A percentile compares a stretch with the other conserved stretches of the same genome.
Evolutionary conservation across 2,329 filamentous ascomycete genomes (phyloP).

Genomic region (Colletotrichum sp.): DNA sequence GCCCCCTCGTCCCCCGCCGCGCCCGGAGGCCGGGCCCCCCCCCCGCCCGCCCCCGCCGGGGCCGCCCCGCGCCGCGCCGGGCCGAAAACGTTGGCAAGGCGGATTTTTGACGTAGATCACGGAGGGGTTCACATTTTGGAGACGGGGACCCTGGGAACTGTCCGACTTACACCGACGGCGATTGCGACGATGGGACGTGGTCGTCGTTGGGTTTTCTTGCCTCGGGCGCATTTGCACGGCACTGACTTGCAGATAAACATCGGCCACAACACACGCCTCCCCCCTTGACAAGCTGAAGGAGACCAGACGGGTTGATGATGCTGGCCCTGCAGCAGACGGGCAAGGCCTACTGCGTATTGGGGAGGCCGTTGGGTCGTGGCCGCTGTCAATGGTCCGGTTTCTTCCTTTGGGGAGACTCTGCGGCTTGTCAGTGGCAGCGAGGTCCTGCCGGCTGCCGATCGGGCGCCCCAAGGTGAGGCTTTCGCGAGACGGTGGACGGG

Average conservation of each 20-base stretch:
- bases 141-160: background rate
- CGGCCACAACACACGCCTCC: background rate
- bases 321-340: background rate
- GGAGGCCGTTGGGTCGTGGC: background rate
- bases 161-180: slow-evolving; percentile 6
- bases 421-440: background rate
- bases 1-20: too few relatives aligned
- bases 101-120: slow-evolving; percentile 7
- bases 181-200: background rate
- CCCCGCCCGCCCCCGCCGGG: too few relatives aligned
- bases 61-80: too few relatives aligned
- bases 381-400: background rate
- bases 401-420: background rate
- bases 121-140: background rate
- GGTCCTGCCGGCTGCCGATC: slow-evolving; percentile 14
- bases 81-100: background rate
- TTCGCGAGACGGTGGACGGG: background rate
- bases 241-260: background rate
- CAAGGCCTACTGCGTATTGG: background rate
- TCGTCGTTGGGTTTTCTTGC: background rate
- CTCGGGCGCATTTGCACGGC: background rate
- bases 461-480: slow-evolving; percentile 5
- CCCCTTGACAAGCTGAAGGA: slow-evolving; percentile 10
- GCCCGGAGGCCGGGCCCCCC: too few relatives aligned
- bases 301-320: background rate